These are phyloP conservation scores for Ophiostoma montium DNA, from an alignment of 2,329 filamentous ascomycete genomes.

Conservation along the genomic window DNA sequence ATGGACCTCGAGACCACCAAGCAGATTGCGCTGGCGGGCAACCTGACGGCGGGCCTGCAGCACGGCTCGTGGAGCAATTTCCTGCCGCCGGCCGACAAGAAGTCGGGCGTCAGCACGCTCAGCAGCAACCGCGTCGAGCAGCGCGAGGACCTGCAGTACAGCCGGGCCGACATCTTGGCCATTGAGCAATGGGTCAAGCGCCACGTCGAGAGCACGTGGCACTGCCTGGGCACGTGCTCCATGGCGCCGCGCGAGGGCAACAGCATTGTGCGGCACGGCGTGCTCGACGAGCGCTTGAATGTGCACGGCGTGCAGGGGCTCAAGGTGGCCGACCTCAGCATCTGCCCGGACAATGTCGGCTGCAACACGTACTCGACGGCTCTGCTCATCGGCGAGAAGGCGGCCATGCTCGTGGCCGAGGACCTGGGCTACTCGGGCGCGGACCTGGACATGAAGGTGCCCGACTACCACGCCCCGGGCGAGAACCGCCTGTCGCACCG, in stretches of 20 bases:
- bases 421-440: constrained; percentile 60
- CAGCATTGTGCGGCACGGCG: constrained; percentile 66
- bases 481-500: constrained; percentile 28
- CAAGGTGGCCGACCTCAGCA: constrained; percentile 62
- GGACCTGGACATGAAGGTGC: constrained; percentile 65
- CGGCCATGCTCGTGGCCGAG: constrained; percentile 53
- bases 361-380: constrained; percentile 58
- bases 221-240: constrained; percentile 53
- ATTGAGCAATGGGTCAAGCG: constrained; percentile 57
- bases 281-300: constrained; percentile 63
- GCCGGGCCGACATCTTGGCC: constrained; percentile 44
- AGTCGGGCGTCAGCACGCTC: constrained; percentile 31
- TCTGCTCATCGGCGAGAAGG: constrained; percentile 64
- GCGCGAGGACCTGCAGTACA: constrained; percentile 53
- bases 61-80: constrained; percentile 59
- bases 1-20: constrained; percentile 65
- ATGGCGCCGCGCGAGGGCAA: constrained; percentile 68
- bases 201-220: constrained; percentile 67
- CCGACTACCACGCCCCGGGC: constrained; percentile 44
- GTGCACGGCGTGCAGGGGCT: constrained; percentile 64
- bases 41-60: constrained; percentile 56
- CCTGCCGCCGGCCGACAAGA: constrained; percentile 37
- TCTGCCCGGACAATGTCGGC: constrained; percentile 68
- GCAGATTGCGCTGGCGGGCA: constrained; percentile 57
- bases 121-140: constrained; percentile 50